These are phyloP conservation scores for Cryphonectria japonica DNA, from an alignment of 2,329 filamentous ascomycete genomes.

Conservation along the genomic window DNA sequence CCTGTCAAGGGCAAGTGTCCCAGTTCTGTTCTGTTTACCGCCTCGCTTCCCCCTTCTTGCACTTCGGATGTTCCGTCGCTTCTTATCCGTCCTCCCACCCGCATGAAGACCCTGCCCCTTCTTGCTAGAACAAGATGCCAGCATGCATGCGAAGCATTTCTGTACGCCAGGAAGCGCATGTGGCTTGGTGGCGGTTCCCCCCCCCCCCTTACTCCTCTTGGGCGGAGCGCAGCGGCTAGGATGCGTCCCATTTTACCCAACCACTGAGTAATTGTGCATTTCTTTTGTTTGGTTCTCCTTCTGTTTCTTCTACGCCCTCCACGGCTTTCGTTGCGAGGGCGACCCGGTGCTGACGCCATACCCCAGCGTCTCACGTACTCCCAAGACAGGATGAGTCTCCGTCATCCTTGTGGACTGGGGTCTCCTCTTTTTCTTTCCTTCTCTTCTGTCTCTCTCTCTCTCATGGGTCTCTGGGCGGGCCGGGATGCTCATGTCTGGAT, in stretches of 20 bases:
- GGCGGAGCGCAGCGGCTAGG: conserved; percentile 5
- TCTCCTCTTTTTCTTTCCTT: not conserved
- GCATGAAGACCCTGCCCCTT: conserved; percentile 1
- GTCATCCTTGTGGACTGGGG: conserved; percentile 22
- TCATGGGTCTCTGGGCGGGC: conserved; percentile 17
- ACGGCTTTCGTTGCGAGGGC: conserved; percentile 3
- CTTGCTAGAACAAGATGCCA: not conserved
- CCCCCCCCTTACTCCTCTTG: no score
- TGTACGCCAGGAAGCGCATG: conserved; percentile 14
- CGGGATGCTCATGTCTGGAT: conserved; percentile 28
- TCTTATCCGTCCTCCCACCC: conserved; percentile 21
- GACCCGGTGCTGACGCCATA: conserved; percentile 24
- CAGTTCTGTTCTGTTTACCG: conserved; percentile 31
- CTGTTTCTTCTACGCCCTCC: not conserved
- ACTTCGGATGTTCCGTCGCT: conserved; percentile 25
- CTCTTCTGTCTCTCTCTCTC: not conserved
- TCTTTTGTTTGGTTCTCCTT: not conserved
- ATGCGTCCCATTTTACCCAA: not conserved
- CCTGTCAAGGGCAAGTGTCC: conserved; percentile 25
- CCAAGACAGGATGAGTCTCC: conserved; percentile 7
- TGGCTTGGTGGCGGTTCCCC: conserved; percentile 13
- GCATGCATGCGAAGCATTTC: not conserved
- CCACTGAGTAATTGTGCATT: not conserved
- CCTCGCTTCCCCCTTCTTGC: conserved; percentile 22
- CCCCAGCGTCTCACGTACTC: conserved; percentile 20